phyloP scores from a whole-genome alignment of 2,329 filamentous ascomycete species.

The Ceratocystis colombiana region DNA sequence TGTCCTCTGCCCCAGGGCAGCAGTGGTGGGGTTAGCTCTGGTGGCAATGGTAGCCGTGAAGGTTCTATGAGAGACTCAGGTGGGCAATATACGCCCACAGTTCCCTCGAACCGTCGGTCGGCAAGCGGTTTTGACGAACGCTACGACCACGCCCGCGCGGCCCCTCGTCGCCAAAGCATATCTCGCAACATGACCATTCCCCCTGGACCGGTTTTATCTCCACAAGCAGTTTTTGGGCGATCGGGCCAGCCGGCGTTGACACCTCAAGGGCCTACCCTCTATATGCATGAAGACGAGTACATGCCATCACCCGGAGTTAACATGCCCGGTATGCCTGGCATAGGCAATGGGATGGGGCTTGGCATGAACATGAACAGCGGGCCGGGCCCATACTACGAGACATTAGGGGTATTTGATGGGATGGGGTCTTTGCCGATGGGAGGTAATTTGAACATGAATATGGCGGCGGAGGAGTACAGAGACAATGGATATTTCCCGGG shows the following conservation, averaged over 20 bases:
- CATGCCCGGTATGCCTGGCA: neutral
- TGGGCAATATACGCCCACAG: slow-evolving; percentile 7
- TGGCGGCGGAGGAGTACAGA: slow-evolving; percentile 13
- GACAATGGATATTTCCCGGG: slow-evolving; percentile 13
- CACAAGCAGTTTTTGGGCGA: slow-evolving; percentile 1
- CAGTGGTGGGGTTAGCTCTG: neutral
- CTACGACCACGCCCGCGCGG: slow-evolving; percentile 6
- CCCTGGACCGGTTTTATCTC: slow-evolving; percentile 9
- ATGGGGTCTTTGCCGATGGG: slow-evolving; percentile 13
- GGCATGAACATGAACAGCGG: slow-evolving; percentile 18
- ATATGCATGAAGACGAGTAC: slow-evolving; percentile 10
- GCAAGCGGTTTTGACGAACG: slow-evolving; percentile 9
- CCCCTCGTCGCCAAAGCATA: slow-evolving; percentile 21
- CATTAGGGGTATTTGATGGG: neutral
- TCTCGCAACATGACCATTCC: slow-evolving; percentile 19
- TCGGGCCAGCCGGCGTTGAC: slow-evolving; percentile 1
- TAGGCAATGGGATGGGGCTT: slow-evolving; percentile 1
- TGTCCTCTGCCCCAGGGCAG: neutral
- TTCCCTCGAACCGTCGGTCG: neutral
- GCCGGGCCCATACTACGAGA: slow-evolving; percentile 14
- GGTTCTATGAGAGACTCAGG: neutral
- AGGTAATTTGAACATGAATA: slow-evolving; percentile 14
- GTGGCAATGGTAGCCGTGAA: neutral
- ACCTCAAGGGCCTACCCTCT: neutral
- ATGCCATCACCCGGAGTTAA: neutral